These are phyloP conservation scores for Houttuynia cordata DNA, from an alignment of 164 flowering plant genomes.

Conservation along the genomic window DNA sequence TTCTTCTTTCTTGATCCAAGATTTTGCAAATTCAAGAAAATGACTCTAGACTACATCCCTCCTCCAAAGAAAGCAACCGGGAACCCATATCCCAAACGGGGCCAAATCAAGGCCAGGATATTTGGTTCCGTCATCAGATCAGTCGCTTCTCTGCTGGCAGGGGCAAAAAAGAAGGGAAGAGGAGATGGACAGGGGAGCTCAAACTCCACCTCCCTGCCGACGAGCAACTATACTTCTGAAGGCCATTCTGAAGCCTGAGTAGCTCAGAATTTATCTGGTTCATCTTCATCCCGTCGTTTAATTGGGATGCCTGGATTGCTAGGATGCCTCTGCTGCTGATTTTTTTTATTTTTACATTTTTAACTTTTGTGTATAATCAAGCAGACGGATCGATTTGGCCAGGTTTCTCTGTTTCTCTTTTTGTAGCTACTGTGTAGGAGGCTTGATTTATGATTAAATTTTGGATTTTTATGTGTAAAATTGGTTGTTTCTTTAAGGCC, in stretches of 20 bases:
- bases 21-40: too few species aligned
- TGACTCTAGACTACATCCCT: background rate
- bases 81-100: slow-evolving; percentile 19
- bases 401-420: too few species aligned
- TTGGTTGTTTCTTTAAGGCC: too few species aligned
- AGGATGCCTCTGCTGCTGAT: background rate
- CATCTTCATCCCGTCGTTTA: background rate
- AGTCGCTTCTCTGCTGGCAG: slow-evolving; percentile 3
- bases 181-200: background rate
- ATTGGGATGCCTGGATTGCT: background rate
- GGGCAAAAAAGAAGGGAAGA: background rate
- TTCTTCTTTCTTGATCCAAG: too few species aligned
- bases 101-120: slow-evolving; percentile 25
- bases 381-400: too few species aligned
- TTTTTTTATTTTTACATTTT: background rate
- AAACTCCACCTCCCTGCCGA: slow-evolving; percentile 7
- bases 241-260: background rate
- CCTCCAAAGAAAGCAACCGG: background rate
- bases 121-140: slow-evolving; percentile 13
- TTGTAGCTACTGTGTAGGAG: too few species aligned
- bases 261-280: background rate
- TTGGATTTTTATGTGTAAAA: too few species aligned
- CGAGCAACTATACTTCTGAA: slow-evolving; percentile 17
- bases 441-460: too few species aligned
- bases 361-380: too few species aligned